Conservation (phyloP, 495 filamentous ascomycete genomes). For the Lophiostoma macrostomum region DNA sequence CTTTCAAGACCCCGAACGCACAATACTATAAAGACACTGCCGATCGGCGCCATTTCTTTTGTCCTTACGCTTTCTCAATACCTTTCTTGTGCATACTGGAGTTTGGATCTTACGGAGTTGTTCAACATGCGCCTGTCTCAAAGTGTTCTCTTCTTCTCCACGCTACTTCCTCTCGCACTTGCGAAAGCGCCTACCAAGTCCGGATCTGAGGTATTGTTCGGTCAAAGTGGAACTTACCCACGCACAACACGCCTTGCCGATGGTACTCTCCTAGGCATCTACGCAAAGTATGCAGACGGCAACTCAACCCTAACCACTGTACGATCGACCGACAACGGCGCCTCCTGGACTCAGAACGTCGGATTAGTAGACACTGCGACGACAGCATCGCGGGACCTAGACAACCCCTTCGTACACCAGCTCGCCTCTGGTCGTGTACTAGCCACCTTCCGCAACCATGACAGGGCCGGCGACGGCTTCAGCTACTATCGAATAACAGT, state of each 20-base stretch:
- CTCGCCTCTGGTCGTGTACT: conserved; percentile 50
- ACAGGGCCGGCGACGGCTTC: conserved; percentile 42
- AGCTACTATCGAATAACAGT: conserved; percentile 61
- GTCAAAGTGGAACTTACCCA: conserved; percentile 47
- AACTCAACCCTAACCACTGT: conserved; percentile 42
- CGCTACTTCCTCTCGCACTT: background rate
- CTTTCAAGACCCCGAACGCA: too few species aligned
- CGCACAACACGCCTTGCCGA: conserved; percentile 46
- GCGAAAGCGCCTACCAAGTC: conserved; percentile 2
- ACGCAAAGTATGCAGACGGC: conserved; percentile 39
- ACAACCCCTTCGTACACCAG: conserved; percentile 59
- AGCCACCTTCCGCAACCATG: conserved; percentile 61
- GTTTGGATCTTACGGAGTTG: too few species aligned
- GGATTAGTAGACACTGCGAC: conserved; percentile 37
- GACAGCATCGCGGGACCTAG: conserved; percentile 49
- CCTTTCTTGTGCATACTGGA: too few species aligned
- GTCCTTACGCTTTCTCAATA: too few species aligned
- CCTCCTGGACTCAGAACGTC: conserved; percentile 41
- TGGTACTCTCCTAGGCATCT: conserved; percentile 46
- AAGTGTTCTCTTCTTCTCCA: background rate
- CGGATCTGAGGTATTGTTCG: conserved; percentile 13
- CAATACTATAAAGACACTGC: too few species aligned
- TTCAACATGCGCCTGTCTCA: too few species aligned
- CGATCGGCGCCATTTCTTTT: too few species aligned
- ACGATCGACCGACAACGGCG: conserved; percentile 45